Conservation (phyloP, 31 red algal species). For the Bonnemaisonia californica region DNA sequence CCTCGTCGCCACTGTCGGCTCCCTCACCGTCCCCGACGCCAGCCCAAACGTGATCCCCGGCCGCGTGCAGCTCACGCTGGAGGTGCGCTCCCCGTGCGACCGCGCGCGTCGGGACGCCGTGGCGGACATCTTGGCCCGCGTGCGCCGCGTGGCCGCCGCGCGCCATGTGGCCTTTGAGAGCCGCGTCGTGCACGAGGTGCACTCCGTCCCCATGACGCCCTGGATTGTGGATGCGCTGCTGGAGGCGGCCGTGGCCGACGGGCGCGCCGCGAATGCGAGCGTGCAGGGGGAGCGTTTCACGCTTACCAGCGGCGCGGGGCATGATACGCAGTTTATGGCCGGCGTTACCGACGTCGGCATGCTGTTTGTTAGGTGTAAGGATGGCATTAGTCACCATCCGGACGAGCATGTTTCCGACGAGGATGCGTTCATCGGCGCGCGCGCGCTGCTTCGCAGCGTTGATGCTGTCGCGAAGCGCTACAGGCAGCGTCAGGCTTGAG, state of each 20-base stretch:
- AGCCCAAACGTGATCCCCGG: constrained; percentile 61
- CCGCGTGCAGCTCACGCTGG: constrained; percentile 39
- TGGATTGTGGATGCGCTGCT: constrained; percentile 45
- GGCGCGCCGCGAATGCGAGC: background rate
- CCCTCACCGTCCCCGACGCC: constrained; percentile 35
- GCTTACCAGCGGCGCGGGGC: constrained; percentile 73
- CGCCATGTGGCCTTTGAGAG: constrained; percentile 27
- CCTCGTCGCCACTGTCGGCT: constrained; percentile 77
- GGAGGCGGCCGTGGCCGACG: background rate
- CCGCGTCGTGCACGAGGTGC: constrained; percentile 38
- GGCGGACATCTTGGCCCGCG: background rate
- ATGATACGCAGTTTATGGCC: constrained; percentile 68
- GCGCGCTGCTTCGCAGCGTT: constrained; percentile 12
- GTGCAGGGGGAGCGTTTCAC: background rate
- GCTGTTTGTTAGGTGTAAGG: constrained; percentile 73
- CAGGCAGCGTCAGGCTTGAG: no score
- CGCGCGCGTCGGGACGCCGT: constrained; percentile 3
- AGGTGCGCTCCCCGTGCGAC: constrained; percentile 52
- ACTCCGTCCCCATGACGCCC: constrained; percentile 41
- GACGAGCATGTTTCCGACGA: constrained; percentile 41
- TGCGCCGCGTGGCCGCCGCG: constrained; percentile 1
- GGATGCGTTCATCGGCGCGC: constrained; percentile 36
- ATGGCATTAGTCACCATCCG: constrained; percentile 67
- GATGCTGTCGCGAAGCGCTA: constrained; percentile 7
- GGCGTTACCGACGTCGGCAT: constrained; percentile 61